Conservation (phyloP, 1,284 basidiomycete species). For the Ganoderma multipileum region DNA sequence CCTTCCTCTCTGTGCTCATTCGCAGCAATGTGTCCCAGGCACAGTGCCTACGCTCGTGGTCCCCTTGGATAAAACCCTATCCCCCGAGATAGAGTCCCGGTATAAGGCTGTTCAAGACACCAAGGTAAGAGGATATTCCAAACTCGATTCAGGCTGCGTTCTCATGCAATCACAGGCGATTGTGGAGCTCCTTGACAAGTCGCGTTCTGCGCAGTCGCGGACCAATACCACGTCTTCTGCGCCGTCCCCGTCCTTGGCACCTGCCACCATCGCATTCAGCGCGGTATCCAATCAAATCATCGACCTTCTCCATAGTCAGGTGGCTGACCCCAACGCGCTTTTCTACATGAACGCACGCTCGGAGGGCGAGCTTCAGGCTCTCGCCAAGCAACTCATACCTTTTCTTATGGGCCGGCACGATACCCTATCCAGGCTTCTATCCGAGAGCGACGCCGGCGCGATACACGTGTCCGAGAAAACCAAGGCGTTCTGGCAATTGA, state of each 20-base stretch:
- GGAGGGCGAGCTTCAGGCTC: conserved; percentile 47
- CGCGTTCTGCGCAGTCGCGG: conserved; percentile 68
- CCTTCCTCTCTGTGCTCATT: background rate
- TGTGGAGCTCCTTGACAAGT: conserved; percentile 84
- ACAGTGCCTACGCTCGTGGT: conserved; percentile 89
- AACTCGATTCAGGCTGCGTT: background rate
- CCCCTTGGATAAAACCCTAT: conserved; percentile 76
- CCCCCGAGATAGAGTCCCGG: conserved; percentile 75
- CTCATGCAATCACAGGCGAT: conserved; percentile 58
- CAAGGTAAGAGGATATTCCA: conserved; percentile 54
- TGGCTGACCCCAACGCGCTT: conserved; percentile 59
- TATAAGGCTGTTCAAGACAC: conserved; percentile 84
- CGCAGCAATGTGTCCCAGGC: conserved; percentile 46
- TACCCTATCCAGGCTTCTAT: conserved; percentile 61
- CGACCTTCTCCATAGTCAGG: conserved; percentile 65
- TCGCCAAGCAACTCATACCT: conserved; percentile 49
- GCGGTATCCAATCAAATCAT: conserved; percentile 67
- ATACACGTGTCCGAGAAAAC: conserved; percentile 68
- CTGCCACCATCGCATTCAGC: conserved; percentile 80
- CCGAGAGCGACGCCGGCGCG: conserved; percentile 52
- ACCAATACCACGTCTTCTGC: conserved; percentile 72
- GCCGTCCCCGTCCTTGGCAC: conserved; percentile 80
- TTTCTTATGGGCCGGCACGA: conserved; percentile 57
- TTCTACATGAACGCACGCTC: conserved; percentile 60
- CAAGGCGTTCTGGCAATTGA: conserved; percentile 61